Percentiles rank a stretch among this genome's conserved stretches.
phyloP scores from a whole-genome alignment of 352 stramenopile genomes.

The Phytopythium oedochilum region DNA sequence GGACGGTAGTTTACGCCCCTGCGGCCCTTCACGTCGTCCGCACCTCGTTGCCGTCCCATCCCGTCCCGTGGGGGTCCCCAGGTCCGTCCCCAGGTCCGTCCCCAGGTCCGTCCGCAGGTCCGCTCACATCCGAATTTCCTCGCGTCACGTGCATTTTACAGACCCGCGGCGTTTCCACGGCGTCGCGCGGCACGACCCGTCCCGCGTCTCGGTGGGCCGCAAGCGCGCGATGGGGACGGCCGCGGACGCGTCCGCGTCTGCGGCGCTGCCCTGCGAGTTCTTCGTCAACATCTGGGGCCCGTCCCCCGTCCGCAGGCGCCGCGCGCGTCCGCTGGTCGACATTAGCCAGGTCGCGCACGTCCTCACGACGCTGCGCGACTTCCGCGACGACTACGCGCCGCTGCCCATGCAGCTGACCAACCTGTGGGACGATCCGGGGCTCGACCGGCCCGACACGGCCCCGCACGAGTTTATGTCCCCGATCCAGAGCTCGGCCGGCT shows the following conservation, averaged over 20 bases:
- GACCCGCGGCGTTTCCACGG: conserved; percentile 10
- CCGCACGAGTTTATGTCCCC: conserved; percentile 39
- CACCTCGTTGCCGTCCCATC: neutral
- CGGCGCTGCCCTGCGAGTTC: conserved; percentile 33
- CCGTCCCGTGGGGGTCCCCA: too few species aligned
- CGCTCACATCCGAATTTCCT: neutral
- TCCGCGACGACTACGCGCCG: conserved; percentile 56
- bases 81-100: too few species aligned
- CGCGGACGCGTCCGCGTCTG: conserved; percentile 17
- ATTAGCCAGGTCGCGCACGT: conserved; percentile 73
- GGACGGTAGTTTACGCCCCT: neutral
- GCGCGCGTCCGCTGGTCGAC: conserved; percentile 55
- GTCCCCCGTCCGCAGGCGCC: too few species aligned
- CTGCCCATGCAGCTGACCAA: conserved; percentile 30
- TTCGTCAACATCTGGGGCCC: conserved; percentile 57
- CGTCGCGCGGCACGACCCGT: conserved; percentile 26
- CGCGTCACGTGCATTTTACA: conserved; percentile 6
- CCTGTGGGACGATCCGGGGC: conserved; percentile 45
- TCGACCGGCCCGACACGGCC: conserved; percentile 25
- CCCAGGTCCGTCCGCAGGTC: too few species aligned
- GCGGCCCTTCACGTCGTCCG: neutral
- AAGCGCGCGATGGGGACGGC: neutral
- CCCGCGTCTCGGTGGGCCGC: neutral
- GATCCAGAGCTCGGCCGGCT: conserved; percentile 29
- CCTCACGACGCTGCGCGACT: conserved; percentile 61